phyloP scores from a whole-genome alignment of 352 stramenopile species.

The Phytopythium sindhum region DNA sequence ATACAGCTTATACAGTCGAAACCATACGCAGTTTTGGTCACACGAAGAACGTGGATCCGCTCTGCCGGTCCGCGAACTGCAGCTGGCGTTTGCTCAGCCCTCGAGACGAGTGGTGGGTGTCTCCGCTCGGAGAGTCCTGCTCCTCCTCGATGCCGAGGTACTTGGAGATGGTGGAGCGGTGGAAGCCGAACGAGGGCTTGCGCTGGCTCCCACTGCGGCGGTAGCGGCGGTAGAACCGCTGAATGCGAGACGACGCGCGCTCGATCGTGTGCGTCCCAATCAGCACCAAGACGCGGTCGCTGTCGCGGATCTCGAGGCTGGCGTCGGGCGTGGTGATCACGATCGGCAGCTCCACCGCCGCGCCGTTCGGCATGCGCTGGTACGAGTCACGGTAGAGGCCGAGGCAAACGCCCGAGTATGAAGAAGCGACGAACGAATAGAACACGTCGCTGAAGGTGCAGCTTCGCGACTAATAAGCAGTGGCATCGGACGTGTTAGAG shows the following conservation, averaged over 20 bases:
- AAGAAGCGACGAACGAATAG: conserved; percentile 47
- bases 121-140: neutral
- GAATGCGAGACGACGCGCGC: conserved; percentile 55
- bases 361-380: conserved; percentile 34
- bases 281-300: conserved; percentile 68
- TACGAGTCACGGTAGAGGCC: conserved; percentile 70
- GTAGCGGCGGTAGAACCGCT: conserved; percentile 34
- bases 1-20: neutral
- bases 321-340: conserved; percentile 69
- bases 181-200: conserved; percentile 11
- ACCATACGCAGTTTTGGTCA: neutral
- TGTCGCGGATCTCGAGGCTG: conserved; percentile 42
- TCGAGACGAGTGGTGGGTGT: neutral
- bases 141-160: conserved; percentile 19
- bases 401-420: conserved; percentile 64
- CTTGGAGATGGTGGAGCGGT: conserved; percentile 24
- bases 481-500: neutral
- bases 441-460: conserved; percentile 64
- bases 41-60: conserved; percentile 5
- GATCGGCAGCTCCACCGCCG: conserved; percentile 61
- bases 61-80: neutral
- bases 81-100: neutral
- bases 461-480: neutral
- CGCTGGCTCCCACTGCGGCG: neutral
- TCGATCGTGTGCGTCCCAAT: conserved; percentile 71